phyloP scores from a whole-genome alignment of 176 grass and related monocot genomes.

The Musa schizocarpa region DNA sequence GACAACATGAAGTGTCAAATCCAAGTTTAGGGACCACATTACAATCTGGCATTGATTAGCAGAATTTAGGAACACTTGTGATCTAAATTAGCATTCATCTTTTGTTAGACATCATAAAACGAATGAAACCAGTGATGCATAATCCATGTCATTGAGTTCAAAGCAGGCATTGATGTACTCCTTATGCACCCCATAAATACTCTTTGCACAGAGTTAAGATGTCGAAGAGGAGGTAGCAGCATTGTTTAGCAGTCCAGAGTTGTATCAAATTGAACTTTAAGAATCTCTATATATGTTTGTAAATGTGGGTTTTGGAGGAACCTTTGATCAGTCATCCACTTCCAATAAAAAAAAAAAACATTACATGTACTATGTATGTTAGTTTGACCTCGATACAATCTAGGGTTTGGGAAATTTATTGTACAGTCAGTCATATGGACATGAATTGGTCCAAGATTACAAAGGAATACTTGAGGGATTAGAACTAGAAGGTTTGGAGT shows the following conservation, averaged over 20 bases:
- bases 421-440: not conserved
- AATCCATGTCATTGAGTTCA: not conserved
- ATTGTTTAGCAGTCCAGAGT: not conserved
- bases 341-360: not conserved
- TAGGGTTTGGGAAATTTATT: not conserved
- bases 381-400: not conserved
- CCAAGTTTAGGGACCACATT: no score
- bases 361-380: not conserved
- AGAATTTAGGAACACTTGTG: no score
- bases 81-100: no score
- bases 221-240: slow-evolving; percentile 2
- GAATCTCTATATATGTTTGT: not conserved
- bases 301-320: not conserved
- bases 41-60: no score
- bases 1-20: no score
- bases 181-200: slow-evolving; percentile 11
- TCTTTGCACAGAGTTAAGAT: not conserved
- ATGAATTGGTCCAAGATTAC: not conserved
- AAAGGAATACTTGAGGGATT: slow-evolving; percentile 15
- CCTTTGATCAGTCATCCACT: no score
- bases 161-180: not conserved
- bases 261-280: not conserved
- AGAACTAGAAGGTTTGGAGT: slow-evolving; percentile 1
- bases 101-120: no score
- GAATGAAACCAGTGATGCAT: no score